Base-by-base conservation (phyloP, 306 rosid genomes). In the Lathyrus aphaca region DNA sequence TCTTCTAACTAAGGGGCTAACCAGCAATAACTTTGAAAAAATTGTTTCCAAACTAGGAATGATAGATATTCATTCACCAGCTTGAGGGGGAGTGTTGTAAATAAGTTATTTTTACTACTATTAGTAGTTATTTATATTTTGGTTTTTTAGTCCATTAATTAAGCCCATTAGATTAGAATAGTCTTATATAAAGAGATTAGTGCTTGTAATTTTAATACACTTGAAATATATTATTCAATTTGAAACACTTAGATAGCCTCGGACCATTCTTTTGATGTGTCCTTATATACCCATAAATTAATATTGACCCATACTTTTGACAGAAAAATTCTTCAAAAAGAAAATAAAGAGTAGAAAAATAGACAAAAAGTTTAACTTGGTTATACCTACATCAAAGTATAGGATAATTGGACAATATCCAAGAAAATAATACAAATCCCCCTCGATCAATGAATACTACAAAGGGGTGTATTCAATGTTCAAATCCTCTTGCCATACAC, bases 321-420 rank as follows among this genome's bases (percentile, higher is more conserved):
- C 21, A 3, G 8, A 12, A 4, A 16, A 1, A 35, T 35, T 35
- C 39, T 35, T 35, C 5, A 23, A 64, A 16, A 18, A 62, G 59
- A 62, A 69, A 61, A 42, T 23, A 27, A 49, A 55, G 35, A 66
- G 75, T 51, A 14, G 51, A 18, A 62, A 76, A 76, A 60, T 27
- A 16, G n/a, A 25, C 56, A 54, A 11, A 19, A 61, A 66, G 9
- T 35, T 68, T 60, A 60, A 49, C 39, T 17, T 42, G 13, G 16
- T 8, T 65, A 0, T 43, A 19, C 19, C 59, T 60, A 39, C 42
- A 39, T 62, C 7, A 25, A 69, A 49, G 54, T 76, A 38, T 67
- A 49, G 15, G 71, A 19, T 50, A 29, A 11, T 19, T 39, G 12
- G 71, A 19, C 51, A 29, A 11, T 19, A 25, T 62, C 66, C 29